phyloP scores from a whole-genome alignment of 129 eudicot species.

The sunflower (Helianthus annuus) region HanXRQr2.0-SUNRISE NC_035449.2:120592709-120593208 shows the following conservation, averaged over 20 bases:
- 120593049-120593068: neutral
- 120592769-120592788: too few relatives aligned
- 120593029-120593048: neutral
- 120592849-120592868: too few relatives aligned
- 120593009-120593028: neutral
- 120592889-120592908: too few relatives aligned
- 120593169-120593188: conserved; percentile 8
- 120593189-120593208: conserved; percentile 14
- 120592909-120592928: neutral
- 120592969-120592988: neutral
- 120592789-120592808: too few relatives aligned
- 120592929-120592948: neutral
- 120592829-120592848: too few relatives aligned
- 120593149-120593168: neutral
- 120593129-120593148: conserved; percentile 13
- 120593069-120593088: conserved; percentile 23
- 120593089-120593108: conserved; percentile 30
- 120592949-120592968: neutral
- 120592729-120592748: too few relatives aligned
- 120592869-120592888: too few relatives aligned
- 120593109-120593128: conserved; percentile 20
- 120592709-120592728: too few relatives aligned
- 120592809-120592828: too few relatives aligned
- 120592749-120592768: too few relatives aligned
- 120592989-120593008: conserved; percentile 17